Evolutionary conservation across 768 basidiomycete genomes (phyloP), one percentile per base, ranked within the genome.

Genomic region (Hydnomerulius pinastri): DNA sequence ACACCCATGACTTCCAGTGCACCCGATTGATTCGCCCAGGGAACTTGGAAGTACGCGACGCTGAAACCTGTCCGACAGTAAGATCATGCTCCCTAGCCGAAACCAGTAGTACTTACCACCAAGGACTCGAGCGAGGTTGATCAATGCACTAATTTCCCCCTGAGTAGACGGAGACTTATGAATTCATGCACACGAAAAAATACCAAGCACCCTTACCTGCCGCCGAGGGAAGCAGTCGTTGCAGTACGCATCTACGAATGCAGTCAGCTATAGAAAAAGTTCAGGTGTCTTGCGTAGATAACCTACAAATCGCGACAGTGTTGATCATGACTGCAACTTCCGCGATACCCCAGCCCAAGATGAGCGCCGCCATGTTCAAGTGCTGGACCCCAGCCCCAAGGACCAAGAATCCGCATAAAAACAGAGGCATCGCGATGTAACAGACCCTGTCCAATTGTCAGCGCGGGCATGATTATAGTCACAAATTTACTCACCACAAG

Each of bases 261-360:
- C 10, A 29, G 11, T 23, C 23, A 41, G 23, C 12, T 27, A 15
- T 11, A 36, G 35, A 18, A 25, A 21, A 8, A 18, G 38, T 18
- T 20, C 2, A 15, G 27, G 4, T 11, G 44, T 20, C 11, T 10
- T 49, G 53, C 45, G 53, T 11, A 17, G 4, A 33, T 33, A n/a
- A 59, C 64, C 25, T 49, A 68, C 74, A 77, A 46, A 73, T 61
- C 1, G 64, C 72, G 4, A 75, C 76, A 1, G 75, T 77, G 40
- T 67, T 70, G 53, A 77, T 48, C 62, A 74, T 65, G 24, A 71
- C 62, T 1, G 68, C 61, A 3, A 65, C 44, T 51, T 69, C 64
- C 0, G 73, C 75, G 32, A 78, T 64, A 2, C 73, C 75, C 77
- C 77, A 78, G 0, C 77, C 77, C 29, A 78, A 50, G 5, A 78